Base-by-base conservation (phyloP, 2,329 filamentous ascomycete species). In the Torrubiella hemipterigena region DNA sequence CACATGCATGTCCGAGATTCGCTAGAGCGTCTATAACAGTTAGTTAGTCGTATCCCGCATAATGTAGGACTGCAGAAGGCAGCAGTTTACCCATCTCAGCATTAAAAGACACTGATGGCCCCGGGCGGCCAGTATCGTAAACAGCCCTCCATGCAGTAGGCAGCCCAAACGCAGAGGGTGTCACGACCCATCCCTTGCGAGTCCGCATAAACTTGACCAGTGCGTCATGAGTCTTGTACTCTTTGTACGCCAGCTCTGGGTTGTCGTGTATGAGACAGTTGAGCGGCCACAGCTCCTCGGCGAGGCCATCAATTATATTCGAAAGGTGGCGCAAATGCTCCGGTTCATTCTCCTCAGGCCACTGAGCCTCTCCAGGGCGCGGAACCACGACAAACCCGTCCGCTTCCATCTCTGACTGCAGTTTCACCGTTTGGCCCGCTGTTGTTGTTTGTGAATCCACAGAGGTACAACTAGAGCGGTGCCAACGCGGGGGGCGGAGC, bases 1-100 rank as follows among this genome's bases (percentile, higher is more conserved):
- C 67, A 34, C 67, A 72, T 5, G 65, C 64, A 40, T 70, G 66
- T 21, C 65, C 65, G 4, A 69, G 54, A 2, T 54, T 58, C 1
- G 65, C 60, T 4, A 70, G 53, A 2, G 65, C 64, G 41, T 70
- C 63, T 62, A 19, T 5, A 6, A 10, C 11, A 7, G 8, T 4
- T 3, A 4, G 7, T 15, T 12, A 25, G n/a, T n/a, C n/a, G n/a
- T n/a, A 17, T 31, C 15, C 8, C 12, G 18, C 15, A 12, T n/a
- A 24, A 13, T 31, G 14, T 25, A 13, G 13, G n/a, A 12, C 15
- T 6, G 15, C 7, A 2, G 6, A 7, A 27, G 8, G 17, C 6
- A 10, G n/a, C 7, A 11, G 30, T 42, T 30, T 32, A 47, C 44
- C 49, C 34, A 52, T 52, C 32, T 61, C 57, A 8, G 49, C 54